These are phyloP conservation scores for Pleurotus cornucopiae DNA, from an alignment of 768 basidiomycete genomes.

Conservation along the genomic window DNA sequence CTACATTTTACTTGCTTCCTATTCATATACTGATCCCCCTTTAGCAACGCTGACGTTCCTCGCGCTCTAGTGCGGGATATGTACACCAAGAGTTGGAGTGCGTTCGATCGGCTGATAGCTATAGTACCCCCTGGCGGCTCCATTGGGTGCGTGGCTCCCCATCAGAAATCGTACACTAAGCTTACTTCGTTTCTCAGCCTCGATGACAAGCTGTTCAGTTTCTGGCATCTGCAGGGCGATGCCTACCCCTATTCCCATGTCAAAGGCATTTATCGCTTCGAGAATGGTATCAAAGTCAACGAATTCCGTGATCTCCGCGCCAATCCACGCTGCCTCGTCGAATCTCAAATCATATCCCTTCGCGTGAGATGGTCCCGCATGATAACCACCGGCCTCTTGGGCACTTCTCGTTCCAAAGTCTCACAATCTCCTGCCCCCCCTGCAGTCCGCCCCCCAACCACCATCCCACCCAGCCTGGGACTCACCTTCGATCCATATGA, in stretches of 20 bases:
- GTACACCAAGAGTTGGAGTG: conserved; percentile 93
- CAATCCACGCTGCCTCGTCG: conserved; percentile 82
- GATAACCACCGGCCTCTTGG: conserved; percentile 64
- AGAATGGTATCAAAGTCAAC: conserved; percentile 82
- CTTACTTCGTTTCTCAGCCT: conserved; percentile 41
- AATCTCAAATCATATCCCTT: conserved; percentile 78
- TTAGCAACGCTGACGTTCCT: conserved; percentile 80
- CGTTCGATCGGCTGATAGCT: conserved; percentile 82
- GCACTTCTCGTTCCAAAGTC: conserved; percentile 28
- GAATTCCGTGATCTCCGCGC: conserved; percentile 88
- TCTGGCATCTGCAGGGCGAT: conserved; percentile 83
- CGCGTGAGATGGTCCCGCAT: conserved; percentile 79
- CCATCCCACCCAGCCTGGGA: conserved; percentile 45
- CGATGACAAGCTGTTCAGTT: conserved; percentile 88
- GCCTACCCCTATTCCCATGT: conserved; percentile 71
- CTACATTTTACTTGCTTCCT: neutral
- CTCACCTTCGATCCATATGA: conserved; percentile 81
- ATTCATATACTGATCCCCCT: conserved; percentile 4
- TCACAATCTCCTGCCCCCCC: conserved; percentile 23
- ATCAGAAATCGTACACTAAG: neutral
- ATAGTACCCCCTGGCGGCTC: conserved; percentile 90
- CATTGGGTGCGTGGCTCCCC: conserved; percentile 53
- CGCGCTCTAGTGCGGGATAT: conserved; percentile 82
- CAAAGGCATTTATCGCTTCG: conserved; percentile 85
- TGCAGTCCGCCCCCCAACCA: conserved; percentile 19